Evolutionary conservation across 2,329 filamentous ascomycete genomes (phyloP).

Genomic region (Microdochium trichocladiopsis): DNA sequence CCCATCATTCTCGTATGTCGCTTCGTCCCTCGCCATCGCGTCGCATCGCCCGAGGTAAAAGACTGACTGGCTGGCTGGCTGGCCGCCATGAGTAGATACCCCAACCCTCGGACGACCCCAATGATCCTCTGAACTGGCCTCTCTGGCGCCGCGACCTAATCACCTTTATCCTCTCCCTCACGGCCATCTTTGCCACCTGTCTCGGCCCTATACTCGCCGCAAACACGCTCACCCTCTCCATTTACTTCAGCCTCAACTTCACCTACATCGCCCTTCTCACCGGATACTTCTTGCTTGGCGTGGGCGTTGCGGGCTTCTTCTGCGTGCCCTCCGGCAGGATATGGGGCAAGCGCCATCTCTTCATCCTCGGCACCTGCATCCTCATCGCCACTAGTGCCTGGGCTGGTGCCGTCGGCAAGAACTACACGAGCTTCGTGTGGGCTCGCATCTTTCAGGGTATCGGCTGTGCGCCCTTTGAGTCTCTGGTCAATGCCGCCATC

Average conservation of each 20-base stretch:
- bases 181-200: conserved; percentile 76
- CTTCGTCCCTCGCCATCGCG: not conserved
- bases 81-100: conserved; percentile 41
- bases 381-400: conserved; percentile 70
- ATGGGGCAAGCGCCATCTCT: conserved; percentile 89
- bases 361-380: conserved; percentile 68
- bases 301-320: conserved; percentile 73
- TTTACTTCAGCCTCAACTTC: conserved; percentile 59
- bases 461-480: conserved; percentile 82
- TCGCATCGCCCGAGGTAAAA: not conserved
- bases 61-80: not conserved
- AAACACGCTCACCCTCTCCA: conserved; percentile 71
- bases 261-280: conserved; percentile 77
- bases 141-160: conserved; percentile 80
- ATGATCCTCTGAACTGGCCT: conserved; percentile 83
- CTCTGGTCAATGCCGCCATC: conserved; percentile 79
- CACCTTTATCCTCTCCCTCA: conserved; percentile 68
- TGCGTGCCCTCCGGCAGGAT: conserved; percentile 84
- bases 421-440: conserved; percentile 67
- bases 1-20: conserved; percentile 68
- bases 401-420: conserved; percentile 62
- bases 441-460: conserved; percentile 82
- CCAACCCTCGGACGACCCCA: conserved; percentile 84
- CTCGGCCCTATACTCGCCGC: conserved; percentile 83
- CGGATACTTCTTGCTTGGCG: conserved; percentile 79